phyloP scores from a whole-genome alignment of 768 basidiomycete genomes.

The Multifurca ochricompacta region DNA sequence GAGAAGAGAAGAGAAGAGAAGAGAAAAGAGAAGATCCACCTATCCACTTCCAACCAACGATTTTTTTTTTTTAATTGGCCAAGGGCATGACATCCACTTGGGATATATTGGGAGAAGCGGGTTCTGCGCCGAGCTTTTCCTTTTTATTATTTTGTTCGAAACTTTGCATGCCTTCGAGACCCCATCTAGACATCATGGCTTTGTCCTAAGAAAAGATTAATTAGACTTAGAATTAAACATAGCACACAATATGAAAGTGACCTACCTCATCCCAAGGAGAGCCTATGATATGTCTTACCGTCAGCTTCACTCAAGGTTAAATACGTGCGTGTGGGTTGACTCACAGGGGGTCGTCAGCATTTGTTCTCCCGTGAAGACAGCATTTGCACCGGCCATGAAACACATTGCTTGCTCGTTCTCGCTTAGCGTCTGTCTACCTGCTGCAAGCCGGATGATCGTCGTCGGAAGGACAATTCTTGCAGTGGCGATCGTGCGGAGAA shows the following conservation, averaged over 20 bases:
- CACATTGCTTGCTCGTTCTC: constrained; percentile 97
- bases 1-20: not conserved
- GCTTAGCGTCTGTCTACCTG: constrained; percentile 79
- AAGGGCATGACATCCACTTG: no score
- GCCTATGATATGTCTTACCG: constrained; percentile 36
- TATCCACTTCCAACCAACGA: no score
- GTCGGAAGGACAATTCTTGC: constrained; percentile 85
- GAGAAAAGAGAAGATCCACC: constrained; percentile 8
- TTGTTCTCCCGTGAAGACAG: constrained; percentile 95
- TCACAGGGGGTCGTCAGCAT: constrained; percentile 96
- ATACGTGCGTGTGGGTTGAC: constrained; percentile 26
- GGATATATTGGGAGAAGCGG: not conserved
- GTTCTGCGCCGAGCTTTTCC: constrained; percentile 32
- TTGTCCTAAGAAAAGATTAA: constrained; percentile 56
- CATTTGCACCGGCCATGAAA: constrained; percentile 98
- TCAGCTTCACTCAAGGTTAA: constrained; percentile 2
- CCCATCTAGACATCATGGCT: constrained; percentile 90
- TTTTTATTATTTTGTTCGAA: constrained; percentile 68
- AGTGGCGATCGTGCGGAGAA: constrained; percentile 91
- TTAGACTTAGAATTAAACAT: not conserved
- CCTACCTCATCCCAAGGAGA: constrained; percentile 89
- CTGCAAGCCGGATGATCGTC: constrained; percentile 93
- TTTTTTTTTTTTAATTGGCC: no score
- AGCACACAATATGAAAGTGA: not conserved
- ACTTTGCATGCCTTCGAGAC: constrained; percentile 82